Evolutionary conservation across 495 filamentous ascomycete species (phyloP), one percentile per base, ranked within the genome.

Genomic region (Aspergillus olivimuriae): DNA sequence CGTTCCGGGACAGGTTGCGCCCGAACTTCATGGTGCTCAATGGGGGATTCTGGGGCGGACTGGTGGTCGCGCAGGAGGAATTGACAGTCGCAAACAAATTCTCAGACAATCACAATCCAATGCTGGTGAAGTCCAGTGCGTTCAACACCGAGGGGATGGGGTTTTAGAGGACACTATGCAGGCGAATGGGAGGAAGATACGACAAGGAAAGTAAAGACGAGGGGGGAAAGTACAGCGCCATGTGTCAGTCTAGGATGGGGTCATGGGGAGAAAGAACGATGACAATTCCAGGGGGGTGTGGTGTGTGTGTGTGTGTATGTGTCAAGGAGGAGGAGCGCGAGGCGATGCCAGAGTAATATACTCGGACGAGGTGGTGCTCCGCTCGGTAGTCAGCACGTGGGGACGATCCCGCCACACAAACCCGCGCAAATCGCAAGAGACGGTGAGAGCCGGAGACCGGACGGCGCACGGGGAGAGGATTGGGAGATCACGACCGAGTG

Each of bases 1-100:
- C 89, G 60, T 95, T 94, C 31, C 91, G 84, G 10, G 89, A 74
- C 39, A 98, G 76, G 69, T 82, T 87, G 67, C 76, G 79, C 39
- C 86, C 84, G 55, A 91, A 91, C 71, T 91, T 91, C 86, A 91
- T 90, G 24, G 24, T 28, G 24, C 24, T 6, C 6, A 28, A 6
- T 6, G 5, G 6, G 24, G 24, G 24, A 6, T 28, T 28, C 11
- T 28, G n/a, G n/a, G n/a, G n/a, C n/a, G n/a, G n/a, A n/a, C n/a
- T n/a, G n/a, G n/a, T n/a, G n/a, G n/a, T n/a, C n/a, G n/a, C n/a
- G n/a, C n/a, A n/a, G n/a, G n/a, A n/a, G n/a, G 24, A 28, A 11
- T 28, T 28, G 5, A 28, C 6, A 28, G 24, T 28, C 11, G 5
- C 5, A 28, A 28, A 6, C 24, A 28, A 28, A 11, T n/a, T n/a